A percentile compares a stretch with the other conserved stretches of the same genome.
Conservation (phyloP, 176 grass and related monocot species). For the Avena insularis region DNA sequence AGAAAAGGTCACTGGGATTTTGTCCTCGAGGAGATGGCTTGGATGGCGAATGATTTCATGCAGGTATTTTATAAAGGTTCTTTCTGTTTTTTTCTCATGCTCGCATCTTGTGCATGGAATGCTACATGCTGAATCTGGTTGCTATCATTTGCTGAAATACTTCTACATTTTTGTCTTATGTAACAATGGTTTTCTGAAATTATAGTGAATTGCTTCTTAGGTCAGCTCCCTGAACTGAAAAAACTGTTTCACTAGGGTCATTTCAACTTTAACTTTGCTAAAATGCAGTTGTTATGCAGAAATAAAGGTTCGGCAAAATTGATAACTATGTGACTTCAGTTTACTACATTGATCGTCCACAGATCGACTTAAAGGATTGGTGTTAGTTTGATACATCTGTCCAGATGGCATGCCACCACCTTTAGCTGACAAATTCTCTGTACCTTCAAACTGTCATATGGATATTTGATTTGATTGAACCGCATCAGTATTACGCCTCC, state of each 20-base stretch:
- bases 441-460: slow-evolving; percentile 8
- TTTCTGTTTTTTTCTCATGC: slow-evolving; percentile 17
- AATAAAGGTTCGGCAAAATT: neutral
- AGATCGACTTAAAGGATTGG: neutral
- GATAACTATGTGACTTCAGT: slow-evolving; percentile 18
- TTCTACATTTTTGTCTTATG: slow-evolving; percentile 3
- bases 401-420: neutral
- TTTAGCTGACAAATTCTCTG: slow-evolving; percentile 3
- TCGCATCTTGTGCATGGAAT: slow-evolving; percentile 2
- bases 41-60: slow-evolving; percentile 99
- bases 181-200: neutral
- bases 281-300: slow-evolving; percentile 14
- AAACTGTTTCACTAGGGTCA: neutral
- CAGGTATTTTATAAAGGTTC: slow-evolving; percentile 65
- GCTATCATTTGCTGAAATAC: slow-evolving; percentile 29
- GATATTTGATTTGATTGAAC: neutral
- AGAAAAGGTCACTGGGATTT: slow-evolving; percentile 95
- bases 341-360: neutral
- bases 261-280: slow-evolving; percentile 19
- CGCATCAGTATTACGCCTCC: neutral
- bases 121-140: neutral
- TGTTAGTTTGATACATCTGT: neutral
- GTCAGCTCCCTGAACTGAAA: neutral
- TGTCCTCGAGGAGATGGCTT: slow-evolving; percentile 94
- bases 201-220: neutral